These are phyloP conservation scores for Claviceps digitariae DNA, from an alignment of 2,329 filamentous ascomycete species.

Conservation along the genomic window DNA sequence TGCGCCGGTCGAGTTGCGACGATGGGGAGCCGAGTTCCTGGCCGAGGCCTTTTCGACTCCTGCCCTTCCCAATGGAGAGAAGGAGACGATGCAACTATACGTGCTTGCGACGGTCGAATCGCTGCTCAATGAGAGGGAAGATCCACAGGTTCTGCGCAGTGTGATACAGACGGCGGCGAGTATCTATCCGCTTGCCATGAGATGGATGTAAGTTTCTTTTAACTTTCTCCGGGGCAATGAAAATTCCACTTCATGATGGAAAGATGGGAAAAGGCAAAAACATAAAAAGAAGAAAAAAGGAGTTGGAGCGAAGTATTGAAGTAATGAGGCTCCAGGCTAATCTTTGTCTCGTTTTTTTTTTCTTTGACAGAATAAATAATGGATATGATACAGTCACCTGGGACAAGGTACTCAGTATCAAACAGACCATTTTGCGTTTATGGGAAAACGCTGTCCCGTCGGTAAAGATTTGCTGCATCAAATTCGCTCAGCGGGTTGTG, in stretches of 20 bases:
- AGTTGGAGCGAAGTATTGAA: neutral
- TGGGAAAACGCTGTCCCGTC: slow-evolving; percentile 72
- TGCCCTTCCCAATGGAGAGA: slow-evolving; percentile 61
- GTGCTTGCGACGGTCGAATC: slow-evolving; percentile 66
- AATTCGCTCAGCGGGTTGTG: slow-evolving; percentile 89
- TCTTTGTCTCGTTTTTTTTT: neutral
- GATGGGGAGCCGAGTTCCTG: slow-evolving; percentile 94
- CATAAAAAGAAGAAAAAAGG: neutral
- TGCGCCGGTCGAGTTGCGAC: slow-evolving; percentile 64
- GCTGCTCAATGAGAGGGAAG: slow-evolving; percentile 58
- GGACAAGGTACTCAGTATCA: slow-evolving; percentile 81
- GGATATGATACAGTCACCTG: slow-evolving; percentile 69
- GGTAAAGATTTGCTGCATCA: slow-evolving; percentile 87
- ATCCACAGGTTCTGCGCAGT: slow-evolving; percentile 69
- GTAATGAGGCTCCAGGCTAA: neutral
- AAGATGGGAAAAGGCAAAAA: neutral
- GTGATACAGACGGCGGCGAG: slow-evolving; percentile 81
- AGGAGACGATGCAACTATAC: slow-evolving; percentile 63
- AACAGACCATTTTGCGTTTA: slow-evolving; percentile 72
- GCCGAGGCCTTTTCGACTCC: slow-evolving; percentile 93
- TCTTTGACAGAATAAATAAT: slow-evolving; percentile 61
- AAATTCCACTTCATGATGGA: no score
- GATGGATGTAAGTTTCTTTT: slow-evolving; percentile 75
- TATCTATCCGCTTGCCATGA: slow-evolving; percentile 82
- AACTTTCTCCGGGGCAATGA: no score